Evolutionary conservation across 768 basidiomycete genomes (phyloP).

Genomic region (Auriculariales sp.): DNA sequence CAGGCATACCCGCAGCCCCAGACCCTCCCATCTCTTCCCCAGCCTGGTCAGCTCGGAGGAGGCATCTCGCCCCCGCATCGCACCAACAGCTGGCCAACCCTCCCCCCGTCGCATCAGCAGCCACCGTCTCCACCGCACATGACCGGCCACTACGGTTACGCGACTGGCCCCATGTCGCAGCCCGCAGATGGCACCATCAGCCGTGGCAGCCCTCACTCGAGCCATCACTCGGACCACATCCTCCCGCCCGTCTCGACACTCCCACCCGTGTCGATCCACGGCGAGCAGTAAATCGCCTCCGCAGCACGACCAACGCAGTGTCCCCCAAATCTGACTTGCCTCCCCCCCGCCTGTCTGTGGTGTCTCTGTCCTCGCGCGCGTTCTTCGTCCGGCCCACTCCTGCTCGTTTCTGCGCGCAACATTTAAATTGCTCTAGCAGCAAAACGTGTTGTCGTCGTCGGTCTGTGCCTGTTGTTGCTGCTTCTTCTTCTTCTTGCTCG

Average conservation of each 20-base stretch:
- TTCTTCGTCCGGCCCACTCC: background rate
- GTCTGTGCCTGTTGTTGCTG: background rate
- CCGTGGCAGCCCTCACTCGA: background rate
- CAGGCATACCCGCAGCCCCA: too few relatives aligned
- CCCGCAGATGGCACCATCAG: background rate
- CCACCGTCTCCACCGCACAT: too few relatives aligned
- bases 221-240: background rate
- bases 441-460: background rate
- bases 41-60: background rate
- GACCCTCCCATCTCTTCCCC: background rate
- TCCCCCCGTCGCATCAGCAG: too few relatives aligned
- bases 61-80: background rate
- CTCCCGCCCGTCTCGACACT: too few relatives aligned
- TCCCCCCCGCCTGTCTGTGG: too few relatives aligned
- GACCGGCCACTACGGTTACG: background rate
- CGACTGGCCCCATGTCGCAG: background rate
- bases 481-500: background rate
- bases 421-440: background rate
- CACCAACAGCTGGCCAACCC: too few relatives aligned
- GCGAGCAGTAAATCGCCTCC: background rate
- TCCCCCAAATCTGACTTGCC: background rate
- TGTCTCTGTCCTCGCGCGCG: background rate
- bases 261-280: too few relatives aligned
- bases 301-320: background rate
- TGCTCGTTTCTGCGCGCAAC: background rate